These are phyloP conservation scores for Flaveria bidentis DNA, from an alignment of 129 eudicot species.

Conservation along the genomic window DNA sequence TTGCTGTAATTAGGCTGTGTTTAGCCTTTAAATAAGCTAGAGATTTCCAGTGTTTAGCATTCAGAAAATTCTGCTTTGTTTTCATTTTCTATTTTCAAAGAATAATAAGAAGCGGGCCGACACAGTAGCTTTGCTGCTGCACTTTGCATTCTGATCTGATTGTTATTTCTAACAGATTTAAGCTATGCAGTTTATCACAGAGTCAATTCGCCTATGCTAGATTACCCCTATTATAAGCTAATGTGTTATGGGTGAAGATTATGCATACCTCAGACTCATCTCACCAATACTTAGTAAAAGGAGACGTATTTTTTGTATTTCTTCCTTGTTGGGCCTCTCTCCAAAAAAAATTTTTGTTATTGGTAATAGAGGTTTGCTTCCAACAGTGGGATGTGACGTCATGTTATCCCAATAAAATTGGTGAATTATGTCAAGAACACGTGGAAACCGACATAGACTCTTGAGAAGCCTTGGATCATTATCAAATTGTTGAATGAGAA, in stretches of 20 bases:
- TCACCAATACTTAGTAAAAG: constrained; percentile 94
- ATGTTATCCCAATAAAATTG: constrained; percentile 71
- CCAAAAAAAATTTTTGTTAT: constrained; percentile 54
- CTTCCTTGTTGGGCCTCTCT: constrained; percentile 76
- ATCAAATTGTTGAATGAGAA: constrained; percentile 91
- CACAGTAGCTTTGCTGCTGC: no score
- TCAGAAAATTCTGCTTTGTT: no score
- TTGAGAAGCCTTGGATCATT: constrained; percentile 86
- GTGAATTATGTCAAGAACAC: constrained; percentile 78
- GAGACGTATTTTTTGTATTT: constrained; percentile 87
- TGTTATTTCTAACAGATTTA: no score
- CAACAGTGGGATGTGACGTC: constrained; percentile 38
- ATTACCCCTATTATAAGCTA: background rate
- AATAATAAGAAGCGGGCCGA: no score
- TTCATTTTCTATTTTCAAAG: no score
- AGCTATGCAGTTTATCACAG: background rate
- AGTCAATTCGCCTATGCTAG: background rate
- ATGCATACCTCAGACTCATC: constrained; percentile 86
- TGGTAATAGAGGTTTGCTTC: constrained; percentile 55
- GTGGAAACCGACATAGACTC: constrained; percentile 82
- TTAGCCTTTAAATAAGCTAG: no score
- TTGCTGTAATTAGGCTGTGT: no score
- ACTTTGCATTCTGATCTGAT: no score
- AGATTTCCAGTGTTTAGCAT: no score
- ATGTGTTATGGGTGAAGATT: constrained; percentile 21